A percentile compares a stretch with the other conserved stretches of the same genome.
Conservation (phyloP, 768 basidiomycete genomes). For the Naganishia vaughanmartiniae region DNA sequence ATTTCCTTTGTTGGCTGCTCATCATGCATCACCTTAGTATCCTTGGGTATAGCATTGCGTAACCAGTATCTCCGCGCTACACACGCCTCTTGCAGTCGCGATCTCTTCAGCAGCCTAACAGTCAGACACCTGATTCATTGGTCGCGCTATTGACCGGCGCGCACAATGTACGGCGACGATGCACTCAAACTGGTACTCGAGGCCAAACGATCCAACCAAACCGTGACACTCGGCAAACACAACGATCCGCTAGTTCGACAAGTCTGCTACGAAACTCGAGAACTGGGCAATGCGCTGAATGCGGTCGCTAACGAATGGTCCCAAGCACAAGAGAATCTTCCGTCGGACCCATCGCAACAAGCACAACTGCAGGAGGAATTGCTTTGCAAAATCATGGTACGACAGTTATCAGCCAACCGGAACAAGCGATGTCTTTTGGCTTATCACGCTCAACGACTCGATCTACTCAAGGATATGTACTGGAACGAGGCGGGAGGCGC, state of each 20-base stretch:
- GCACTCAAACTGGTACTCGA: conserved; percentile 83
- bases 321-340: conserved; percentile 45
- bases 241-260: conserved; percentile 82
- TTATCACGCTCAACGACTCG: conserved; percentile 82
- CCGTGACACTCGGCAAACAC: conserved; percentile 83
- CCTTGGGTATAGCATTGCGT: no score
- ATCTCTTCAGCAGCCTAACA: no score
- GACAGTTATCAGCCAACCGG: conserved; percentile 81
- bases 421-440: conserved; percentile 96
- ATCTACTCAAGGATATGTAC: conserved; percentile 79
- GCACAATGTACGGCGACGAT: conserved; percentile 63
- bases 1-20: no score
- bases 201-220: conserved; percentile 76
- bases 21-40: no score
- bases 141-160: not conserved
- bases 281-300: conserved; percentile 57
- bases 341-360: conserved; percentile 53
- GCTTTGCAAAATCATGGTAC: conserved; percentile 67
- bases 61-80: no score
- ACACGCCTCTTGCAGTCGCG: no score
- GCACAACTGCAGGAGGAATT: conserved; percentile 54
- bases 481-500: conserved; percentile 82
- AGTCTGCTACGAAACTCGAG: conserved; percentile 85
- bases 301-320: conserved; percentile 32
- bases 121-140: no score